These are phyloP conservation scores for Alternaria alternata DNA, from an alignment of 2,329 filamentous ascomycete species.

Conservation along the genomic window DNA sequence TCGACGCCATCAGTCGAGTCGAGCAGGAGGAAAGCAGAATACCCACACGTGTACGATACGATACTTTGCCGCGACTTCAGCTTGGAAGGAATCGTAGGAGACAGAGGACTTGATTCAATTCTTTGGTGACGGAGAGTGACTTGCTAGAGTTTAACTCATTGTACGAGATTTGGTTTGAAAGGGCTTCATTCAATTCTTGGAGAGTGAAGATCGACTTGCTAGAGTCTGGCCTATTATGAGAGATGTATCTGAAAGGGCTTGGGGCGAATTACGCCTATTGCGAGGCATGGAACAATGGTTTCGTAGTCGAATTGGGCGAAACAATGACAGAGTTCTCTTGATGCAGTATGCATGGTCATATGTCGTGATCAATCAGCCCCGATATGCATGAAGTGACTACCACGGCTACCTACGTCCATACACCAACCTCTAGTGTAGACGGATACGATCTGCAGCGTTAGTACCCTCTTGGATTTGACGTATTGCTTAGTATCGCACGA, in stretches of 20 bases:
- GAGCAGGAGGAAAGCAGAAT: constrained; percentile 4
- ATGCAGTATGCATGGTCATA: background rate
- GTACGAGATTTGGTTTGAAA: background rate
- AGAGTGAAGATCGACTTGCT: background rate
- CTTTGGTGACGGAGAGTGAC: background rate
- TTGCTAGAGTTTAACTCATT: background rate
- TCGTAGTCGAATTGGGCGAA: background rate
- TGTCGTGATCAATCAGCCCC: background rate
- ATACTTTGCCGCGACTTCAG: background rate
- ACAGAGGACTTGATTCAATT: background rate
- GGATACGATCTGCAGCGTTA: background rate
- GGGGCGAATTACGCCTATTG: background rate
- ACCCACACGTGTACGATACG: constrained; percentile 4
- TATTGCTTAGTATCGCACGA: background rate
- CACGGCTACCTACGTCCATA: background rate
- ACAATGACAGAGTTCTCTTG: background rate
- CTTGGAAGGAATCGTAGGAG: background rate
- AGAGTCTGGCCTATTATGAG: background rate
- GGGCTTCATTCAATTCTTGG: background rate
- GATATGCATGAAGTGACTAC: background rate
- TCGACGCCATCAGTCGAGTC: background rate
- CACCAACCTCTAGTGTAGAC: background rate
- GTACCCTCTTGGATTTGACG: background rate
- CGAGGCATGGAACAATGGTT: background rate
- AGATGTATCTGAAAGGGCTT: background rate